Evolutionary conservation across 1,139 yeast genomes (phyloP).

Genomic region (Suhomyces kunorum): DNA sequence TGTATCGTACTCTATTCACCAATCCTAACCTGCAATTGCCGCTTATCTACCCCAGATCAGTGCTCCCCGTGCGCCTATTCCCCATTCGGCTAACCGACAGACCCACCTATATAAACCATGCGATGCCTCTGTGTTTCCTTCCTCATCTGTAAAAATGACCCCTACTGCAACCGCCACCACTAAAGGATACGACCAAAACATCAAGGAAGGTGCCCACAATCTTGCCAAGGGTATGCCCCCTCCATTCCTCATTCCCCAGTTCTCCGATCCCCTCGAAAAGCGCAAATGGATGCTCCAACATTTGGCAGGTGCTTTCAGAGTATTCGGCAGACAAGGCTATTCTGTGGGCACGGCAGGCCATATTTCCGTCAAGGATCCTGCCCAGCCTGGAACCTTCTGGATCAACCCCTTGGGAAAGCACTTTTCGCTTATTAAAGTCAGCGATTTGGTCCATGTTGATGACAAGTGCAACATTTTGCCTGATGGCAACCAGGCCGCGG

Average conservation of each 20-base stretch:
- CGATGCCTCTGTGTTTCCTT: neutral
- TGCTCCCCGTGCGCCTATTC: conserved; percentile 3
- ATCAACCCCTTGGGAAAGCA: conserved; percentile 77
- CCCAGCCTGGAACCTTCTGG: conserved; percentile 72
- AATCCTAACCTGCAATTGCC: neutral
- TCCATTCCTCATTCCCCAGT: conserved; percentile 54
- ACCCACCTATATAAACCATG: neutral
- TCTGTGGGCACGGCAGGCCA: conserved; percentile 84
- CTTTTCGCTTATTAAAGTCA: conserved; percentile 65
- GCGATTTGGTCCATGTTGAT: conserved; percentile 77
- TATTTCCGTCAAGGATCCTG: conserved; percentile 77
- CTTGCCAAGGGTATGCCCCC: conserved; percentile 50
- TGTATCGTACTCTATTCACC: too few species aligned
- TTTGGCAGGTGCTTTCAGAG: conserved; percentile 81
- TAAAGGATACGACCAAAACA: conserved; percentile 36
- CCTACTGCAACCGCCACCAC: conserved; percentile 19
- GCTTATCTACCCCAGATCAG: conserved; percentile 2
- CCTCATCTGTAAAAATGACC: conserved; percentile 10
- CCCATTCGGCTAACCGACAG: conserved; percentile 5
- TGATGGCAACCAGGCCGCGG: conserved; percentile 65
- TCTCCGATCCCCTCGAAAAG: conserved; percentile 50
- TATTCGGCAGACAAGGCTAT: conserved; percentile 71
- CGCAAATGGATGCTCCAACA: conserved; percentile 69
- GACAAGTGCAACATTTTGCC: conserved; percentile 64
- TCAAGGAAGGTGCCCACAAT: conserved; percentile 48